Evolutionary conservation across 2,329 filamentous ascomycete species (phyloP), one percentile per base, ranked within the genome.

Genomic region (Pseudogymnoascus sp.): DNA sequence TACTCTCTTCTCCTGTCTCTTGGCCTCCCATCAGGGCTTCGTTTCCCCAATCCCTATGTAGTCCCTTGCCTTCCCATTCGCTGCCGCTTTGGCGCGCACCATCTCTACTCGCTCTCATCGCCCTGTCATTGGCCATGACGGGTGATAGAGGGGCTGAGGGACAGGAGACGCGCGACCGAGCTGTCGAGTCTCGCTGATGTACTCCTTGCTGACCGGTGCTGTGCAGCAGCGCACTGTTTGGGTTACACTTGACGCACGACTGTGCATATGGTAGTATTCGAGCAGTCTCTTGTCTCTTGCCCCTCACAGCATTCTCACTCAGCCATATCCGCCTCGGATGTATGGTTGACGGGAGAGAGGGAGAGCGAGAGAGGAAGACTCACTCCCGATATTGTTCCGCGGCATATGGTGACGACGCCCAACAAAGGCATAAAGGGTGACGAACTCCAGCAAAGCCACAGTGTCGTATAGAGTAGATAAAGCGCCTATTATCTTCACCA

Each of bases 241-340:
- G 6, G 41, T 47, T 47, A 47, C 41, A 47, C 41, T 24, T 47
- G 4, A 24, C 29, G 41, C 41, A 47, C 41, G 41, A 47, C 41
- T 29, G 24, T 47, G 41, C 41, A 47, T 47, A 47, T 47, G 41
- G 41, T 47, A 47, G 41, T 47, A 47, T 47, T 47, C 29, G 41
- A 47, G 41, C 41, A 15, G 41, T 47, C 41, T 47, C 13, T 8
- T 47, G 41, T 47, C 24, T 47, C 41, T 29, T 47, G 24, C 41
- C 41, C 41, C 41, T 47, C 41, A 47, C 41, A 29, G 24, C 11
- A 15, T 47, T 24, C 24, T 29, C 41, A 29, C 24, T 47, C 41
- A 47, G 41, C 41, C 41, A 47, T 21, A 47, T 47, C 41, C 29
- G 9, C 41, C 24, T 47, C 41, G 41, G 24, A 47, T 47, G 41